Evolutionary conservation across 2,329 filamentous ascomycete species (phyloP).

Genomic region (Monosporascus sp.): DNA sequence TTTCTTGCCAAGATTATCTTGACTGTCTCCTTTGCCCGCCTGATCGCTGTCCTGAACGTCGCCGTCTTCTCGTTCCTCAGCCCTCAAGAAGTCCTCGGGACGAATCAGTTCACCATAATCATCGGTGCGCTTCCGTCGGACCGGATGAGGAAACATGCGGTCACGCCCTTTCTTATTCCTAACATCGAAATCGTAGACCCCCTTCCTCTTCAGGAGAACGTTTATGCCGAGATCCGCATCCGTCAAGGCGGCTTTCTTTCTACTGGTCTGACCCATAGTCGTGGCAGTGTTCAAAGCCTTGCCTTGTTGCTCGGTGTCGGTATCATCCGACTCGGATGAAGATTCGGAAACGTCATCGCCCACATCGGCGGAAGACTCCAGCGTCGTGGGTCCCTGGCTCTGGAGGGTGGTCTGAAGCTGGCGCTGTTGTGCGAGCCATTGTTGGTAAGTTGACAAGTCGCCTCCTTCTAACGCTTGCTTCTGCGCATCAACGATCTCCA

Average conservation of each 20-base stretch:
- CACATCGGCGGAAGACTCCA: slow-evolving; percentile 67
- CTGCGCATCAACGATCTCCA: slow-evolving; percentile 57
- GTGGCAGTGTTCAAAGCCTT: slow-evolving; percentile 86
- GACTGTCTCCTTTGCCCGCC: slow-evolving; percentile 41
- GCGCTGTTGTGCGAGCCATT: slow-evolving; percentile 83
- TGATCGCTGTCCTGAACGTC: slow-evolving; percentile 59
- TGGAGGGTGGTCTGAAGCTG: slow-evolving; percentile 81
- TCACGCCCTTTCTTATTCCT: slow-evolving; percentile 88
- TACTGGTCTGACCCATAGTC: slow-evolving; percentile 74
- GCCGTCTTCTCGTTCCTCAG: slow-evolving; percentile 78
- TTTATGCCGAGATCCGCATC: slow-evolving; percentile 92
- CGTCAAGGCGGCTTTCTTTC: slow-evolving; percentile 79
- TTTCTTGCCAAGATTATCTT: slow-evolving; percentile 78
- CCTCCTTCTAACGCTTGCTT: slow-evolving; percentile 65
- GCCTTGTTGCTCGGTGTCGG: slow-evolving; percentile 84
- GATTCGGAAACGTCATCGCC: slow-evolving; percentile 83
- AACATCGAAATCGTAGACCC: slow-evolving; percentile 90
- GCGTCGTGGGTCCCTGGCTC: slow-evolving; percentile 57
- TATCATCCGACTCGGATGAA: slow-evolving; percentile 81
- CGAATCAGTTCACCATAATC: slow-evolving; percentile 93
- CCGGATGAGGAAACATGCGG: slow-evolving; percentile 82
- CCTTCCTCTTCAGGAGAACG: slow-evolving; percentile 80
- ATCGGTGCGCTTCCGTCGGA: slow-evolving; percentile 73
- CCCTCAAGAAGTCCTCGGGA: slow-evolving; percentile 87
- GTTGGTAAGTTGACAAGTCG: slow-evolving; percentile 79